These are phyloP conservation scores for Escallonia herrerae DNA, from an alignment of 129 eudicot genomes.

Conservation along the genomic window DNA sequence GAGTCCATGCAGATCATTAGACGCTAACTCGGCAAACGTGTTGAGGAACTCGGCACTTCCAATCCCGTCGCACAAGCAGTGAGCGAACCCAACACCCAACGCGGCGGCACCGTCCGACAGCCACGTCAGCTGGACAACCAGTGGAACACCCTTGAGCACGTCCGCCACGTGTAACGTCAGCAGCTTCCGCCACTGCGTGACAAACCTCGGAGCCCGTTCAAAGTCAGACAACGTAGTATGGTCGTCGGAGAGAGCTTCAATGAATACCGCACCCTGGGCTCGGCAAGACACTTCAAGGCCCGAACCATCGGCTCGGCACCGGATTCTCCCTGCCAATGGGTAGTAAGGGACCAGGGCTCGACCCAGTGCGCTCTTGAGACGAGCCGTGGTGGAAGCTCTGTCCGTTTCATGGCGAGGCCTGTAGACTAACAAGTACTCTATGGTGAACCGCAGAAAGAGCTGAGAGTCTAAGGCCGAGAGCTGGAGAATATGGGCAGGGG, in stretches of 20 bases:
- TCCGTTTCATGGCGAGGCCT: slow-evolving; percentile 14
- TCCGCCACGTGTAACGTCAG: slow-evolving; percentile 59
- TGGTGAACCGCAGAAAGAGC: slow-evolving; percentile 57
- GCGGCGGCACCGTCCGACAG: slow-evolving; percentile 56
- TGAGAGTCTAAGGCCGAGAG: slow-evolving; percentile 80
- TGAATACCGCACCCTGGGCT: slow-evolving; percentile 58
- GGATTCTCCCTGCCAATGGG: slow-evolving; percentile 68
- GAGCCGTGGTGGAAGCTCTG: slow-evolving; percentile 10
- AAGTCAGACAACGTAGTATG: slow-evolving; percentile 30
- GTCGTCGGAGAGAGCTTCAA: slow-evolving; percentile 48
- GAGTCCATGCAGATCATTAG: slow-evolving; percentile 12
- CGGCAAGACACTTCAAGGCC: slow-evolving; percentile 68
- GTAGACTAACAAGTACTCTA: slow-evolving; percentile 64
- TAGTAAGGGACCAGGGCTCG: slow-evolving; percentile 72
- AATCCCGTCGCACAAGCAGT: slow-evolving; percentile 63
- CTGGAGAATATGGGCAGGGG: slow-evolving; percentile 37
- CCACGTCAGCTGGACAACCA: slow-evolving; percentile 89
- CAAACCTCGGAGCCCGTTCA: slow-evolving; percentile 44
- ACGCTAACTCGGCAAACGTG: slow-evolving; percentile 42
- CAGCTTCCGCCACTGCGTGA: slow-evolving; percentile 52
- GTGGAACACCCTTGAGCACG: slow-evolving; percentile 55
- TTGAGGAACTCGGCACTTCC: slow-evolving; percentile 62
- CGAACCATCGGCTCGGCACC: slow-evolving; percentile 34
- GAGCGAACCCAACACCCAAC: slow-evolving; percentile 52
- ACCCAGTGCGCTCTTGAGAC: slow-evolving; percentile 45